Percentiles rank a stretch among this genome's conserved stretches.
phyloP scores from a whole-genome alignment of 495 filamentous ascomycete species.

The Pseudotulostoma volvatum region DNA sequence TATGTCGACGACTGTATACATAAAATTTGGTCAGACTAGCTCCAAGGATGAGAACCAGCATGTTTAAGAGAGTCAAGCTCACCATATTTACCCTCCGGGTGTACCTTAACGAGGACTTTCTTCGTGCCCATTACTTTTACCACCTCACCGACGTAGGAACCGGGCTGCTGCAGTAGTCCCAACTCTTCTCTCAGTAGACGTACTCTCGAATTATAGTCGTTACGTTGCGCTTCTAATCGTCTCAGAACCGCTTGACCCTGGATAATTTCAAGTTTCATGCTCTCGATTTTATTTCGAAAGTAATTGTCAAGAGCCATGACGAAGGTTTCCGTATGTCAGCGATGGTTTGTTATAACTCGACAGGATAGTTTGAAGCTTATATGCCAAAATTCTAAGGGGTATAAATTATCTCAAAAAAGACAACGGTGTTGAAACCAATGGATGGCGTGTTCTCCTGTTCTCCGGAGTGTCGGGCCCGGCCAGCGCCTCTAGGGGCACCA shows the following conservation, averaged over 20 bases:
- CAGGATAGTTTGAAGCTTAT: no score
- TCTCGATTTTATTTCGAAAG: conserved; percentile 99
- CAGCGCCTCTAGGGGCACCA: no score
- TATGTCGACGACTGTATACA: conserved; percentile 73
- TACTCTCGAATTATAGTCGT: conserved; percentile 98
- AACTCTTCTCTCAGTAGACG: conserved; percentile 91
- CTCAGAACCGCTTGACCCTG: conserved; percentile 91
- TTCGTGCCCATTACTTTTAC: conserved; percentile 99
- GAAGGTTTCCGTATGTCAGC: no score
- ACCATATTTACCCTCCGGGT: conserved; percentile 99
- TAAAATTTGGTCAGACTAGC: no score
- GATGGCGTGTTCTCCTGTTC: no score
- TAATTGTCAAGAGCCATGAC: conserved; percentile 97
- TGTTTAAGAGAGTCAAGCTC: conserved; percentile 13
- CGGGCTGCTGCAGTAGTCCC: conserved; percentile 87
- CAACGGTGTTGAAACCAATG: no score
- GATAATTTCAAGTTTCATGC: conserved; percentile 98
- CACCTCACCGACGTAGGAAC: conserved; percentile 96
- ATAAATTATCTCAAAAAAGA: no score
- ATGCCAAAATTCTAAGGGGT: no score
- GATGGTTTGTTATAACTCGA: no score
- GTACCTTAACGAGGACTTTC: conserved; percentile 96
- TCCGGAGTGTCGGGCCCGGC: no score
- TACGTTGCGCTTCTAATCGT: conserved; percentile 91
- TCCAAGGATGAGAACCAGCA: no score